phyloP scores from a whole-genome alignment of 2,329 filamentous ascomycete genomes.

The Hyphodiscus sp. region DNA sequence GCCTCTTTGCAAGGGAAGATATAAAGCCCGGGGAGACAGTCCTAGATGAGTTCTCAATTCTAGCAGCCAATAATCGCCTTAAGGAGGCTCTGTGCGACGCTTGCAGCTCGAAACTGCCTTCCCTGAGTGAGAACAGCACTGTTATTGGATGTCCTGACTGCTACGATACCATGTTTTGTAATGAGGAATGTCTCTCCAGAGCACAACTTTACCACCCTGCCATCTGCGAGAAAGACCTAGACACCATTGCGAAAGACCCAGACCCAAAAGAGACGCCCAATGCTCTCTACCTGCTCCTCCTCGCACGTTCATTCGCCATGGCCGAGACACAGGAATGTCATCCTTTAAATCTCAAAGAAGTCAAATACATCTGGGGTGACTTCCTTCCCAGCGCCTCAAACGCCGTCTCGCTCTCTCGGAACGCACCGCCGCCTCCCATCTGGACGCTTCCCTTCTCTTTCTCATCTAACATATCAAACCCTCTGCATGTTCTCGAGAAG shows the following conservation, averaged over 20 bases:
- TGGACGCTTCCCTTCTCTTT: conserved; percentile 76
- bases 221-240: conserved; percentile 60
- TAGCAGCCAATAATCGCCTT: conserved; percentile 83
- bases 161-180: conserved; percentile 61
- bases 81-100: conserved; percentile 87
- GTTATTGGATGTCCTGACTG: conserved; percentile 54
- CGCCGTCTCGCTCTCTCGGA: conserved; percentile 47
- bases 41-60: conserved; percentile 73
- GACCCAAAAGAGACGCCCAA: conserved; percentile 53
- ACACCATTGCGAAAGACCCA: conserved; percentile 58
- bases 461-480: conserved; percentile 65
- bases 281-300: conserved; percentile 56
- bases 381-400: conserved; percentile 49
- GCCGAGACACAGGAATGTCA: conserved; percentile 52
- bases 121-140: conserved; percentile 40
- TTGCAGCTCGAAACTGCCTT: conserved; percentile 69
- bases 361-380: conserved; percentile 66
- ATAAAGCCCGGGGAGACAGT: conserved; percentile 71
- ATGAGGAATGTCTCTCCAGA: conserved; percentile 49
- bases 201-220: conserved; percentile 58
- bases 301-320: conserved; percentile 58
- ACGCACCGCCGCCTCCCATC: conserved; percentile 49
- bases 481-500: conserved; percentile 73
- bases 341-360: conserved; percentile 56
- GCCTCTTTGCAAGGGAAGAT: conserved; percentile 80